Evolutionary conservation across 352 stramenopile species (phyloP), one percentile per base, ranked within the genome.

Genomic region (Globisporangium spinosum): DNA sequence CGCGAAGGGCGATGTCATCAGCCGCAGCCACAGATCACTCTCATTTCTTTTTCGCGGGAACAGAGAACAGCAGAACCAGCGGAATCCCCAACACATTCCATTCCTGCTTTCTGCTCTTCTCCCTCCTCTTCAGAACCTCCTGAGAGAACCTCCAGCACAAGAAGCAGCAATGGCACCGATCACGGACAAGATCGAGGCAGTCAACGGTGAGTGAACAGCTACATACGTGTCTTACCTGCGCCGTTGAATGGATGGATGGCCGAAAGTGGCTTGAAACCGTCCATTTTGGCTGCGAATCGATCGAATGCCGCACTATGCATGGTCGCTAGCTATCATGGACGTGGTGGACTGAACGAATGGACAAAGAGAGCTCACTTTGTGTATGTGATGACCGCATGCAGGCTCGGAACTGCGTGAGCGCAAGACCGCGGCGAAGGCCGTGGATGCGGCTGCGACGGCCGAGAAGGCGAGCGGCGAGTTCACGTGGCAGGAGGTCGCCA

Each of bases 401-500:
- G 64, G 58, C 55, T 57, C 64, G 34, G 64, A 69, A 38, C 74
- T 93, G 22, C 80, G 87, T 60, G 79, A 88, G 72, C 86, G 86
- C 73, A 89, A 91, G 66, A 27, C 56, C 25, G 70, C 76, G 10
- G 32, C 64, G 20, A 67, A 25, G 56, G 1, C 59, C 17, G 55
- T 29, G 8, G 45, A 27, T 27, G 62, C 56, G 2, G 54, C 63
- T 3, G 53, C 40, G 40, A 51, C 43, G 17, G 23, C 76, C 23
- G 45, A 40, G 40, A 74, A 71, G 56, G 72, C 64, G 58, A 62
- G 69, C 34, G 63, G 56, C 69, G 79, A 81, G 62, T 98, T 91
- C 77, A 98, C 94, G 66, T 98, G 93, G 94, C 80, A 93, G 65
- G 93, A 99, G 58, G 93, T 99, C 56, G 91, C 97, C 65, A 87